phyloP scores from a whole-genome alignment of 768 basidiomycete genomes.

The Rhodotorula taiwanensis region DNA sequence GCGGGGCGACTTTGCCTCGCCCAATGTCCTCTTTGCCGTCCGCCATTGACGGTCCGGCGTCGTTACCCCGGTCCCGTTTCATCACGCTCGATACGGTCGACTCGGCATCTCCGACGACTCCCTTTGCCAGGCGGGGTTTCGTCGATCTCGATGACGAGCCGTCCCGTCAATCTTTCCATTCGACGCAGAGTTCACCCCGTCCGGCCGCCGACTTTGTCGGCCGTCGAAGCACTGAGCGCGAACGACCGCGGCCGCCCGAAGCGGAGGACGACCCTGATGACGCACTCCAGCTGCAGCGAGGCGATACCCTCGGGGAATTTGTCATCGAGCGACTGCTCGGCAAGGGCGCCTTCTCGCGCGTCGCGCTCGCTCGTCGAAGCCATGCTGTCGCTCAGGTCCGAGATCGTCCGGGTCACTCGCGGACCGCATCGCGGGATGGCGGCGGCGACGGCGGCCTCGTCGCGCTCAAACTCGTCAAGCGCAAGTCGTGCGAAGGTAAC shows the following conservation, averaged over 20 bases:
- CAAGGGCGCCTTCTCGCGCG: slow-evolving; percentile 65
- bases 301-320: slow-evolving; percentile 22
- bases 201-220: background rate
- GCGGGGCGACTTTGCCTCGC: background rate
- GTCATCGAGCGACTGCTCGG: slow-evolving; percentile 55
- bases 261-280: background rate
- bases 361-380: slow-evolving; percentile 48
- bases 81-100: background rate
- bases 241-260: background rate
- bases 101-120: slow-evolving; percentile 3
- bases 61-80: background rate
- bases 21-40: background rate
- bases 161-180: background rate
- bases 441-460: slow-evolving; percentile 43
- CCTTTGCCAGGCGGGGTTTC: background rate
- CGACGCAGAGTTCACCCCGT: background rate
- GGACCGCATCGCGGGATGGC: slow-evolving; percentile 33
- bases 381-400: background rate
- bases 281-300: background rate
- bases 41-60: background rate
- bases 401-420: slow-evolving; percentile 31
- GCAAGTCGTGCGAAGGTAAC: slow-evolving; percentile 52
- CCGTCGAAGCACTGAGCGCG: background rate
- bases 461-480: slow-evolving; percentile 55
- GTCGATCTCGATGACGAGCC: background rate